Evolutionary conservation across 129 eudicot species (phyloP), one percentile per base, ranked within the genome.

Genomic region (Arctium lappa): DNA sequence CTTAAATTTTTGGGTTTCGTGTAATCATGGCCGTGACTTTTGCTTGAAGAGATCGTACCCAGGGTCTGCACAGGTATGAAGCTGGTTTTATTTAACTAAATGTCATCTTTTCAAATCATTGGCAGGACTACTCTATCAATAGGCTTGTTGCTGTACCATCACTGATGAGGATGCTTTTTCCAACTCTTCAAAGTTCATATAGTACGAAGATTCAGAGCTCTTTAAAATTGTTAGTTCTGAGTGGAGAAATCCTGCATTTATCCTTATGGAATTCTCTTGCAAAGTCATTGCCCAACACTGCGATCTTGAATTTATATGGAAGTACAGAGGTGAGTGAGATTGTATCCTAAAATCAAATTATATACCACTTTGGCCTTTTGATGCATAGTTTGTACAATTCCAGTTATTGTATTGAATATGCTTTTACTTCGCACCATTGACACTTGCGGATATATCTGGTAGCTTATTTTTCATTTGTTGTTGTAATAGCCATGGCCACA

Each of bases 141-240:
- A 90, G 98, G 87, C 88, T 95, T 63, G 85, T 89, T 40, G 90
- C 97, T 86, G 98, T 95, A 69, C 99, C 99, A 65, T 93, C 98
- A 38, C 85, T 95, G 60, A 85, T 95, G 90, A 91, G 90, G 87
- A 80, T 83, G 74, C 85, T 95, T 71, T 88, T 95, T 86, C 89
- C 93, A 69, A 77, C 90, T 88, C 63, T 95, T 80, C 87, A 84
- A 80, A 85, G 87, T 53, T 88, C 89, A 65, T 69, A n/a, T 68
- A 79, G 30, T 44, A 37, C 27, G 7, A 79, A 36, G 63, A 76
- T 90, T 86, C 88, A 80, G 60, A 77, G 72, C 75, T 90, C 92
- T 31, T 74, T 95, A 66, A 87, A 95, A 74, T 69, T 95, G 76
- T 81, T 95, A 34, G 88, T 95, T 30, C 74, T 95, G 76, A 95